These are phyloP conservation scores for Linum trigynum DNA, from an alignment of 345 rosid genomes.

Conservation along the genomic window DNA sequence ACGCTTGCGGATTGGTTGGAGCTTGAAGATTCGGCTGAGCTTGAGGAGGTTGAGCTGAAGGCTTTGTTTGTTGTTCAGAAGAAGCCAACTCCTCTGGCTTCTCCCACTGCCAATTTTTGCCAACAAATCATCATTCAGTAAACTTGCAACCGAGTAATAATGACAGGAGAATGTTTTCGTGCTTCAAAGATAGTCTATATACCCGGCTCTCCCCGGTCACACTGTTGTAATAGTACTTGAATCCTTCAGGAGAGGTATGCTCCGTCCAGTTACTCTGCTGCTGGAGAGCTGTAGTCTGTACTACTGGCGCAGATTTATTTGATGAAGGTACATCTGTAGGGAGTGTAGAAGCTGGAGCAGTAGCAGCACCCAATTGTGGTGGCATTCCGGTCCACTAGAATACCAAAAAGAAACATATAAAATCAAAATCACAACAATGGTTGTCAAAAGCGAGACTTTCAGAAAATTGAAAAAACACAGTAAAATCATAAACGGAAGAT, in stretches of 20 bases:
- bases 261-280: slow-evolving; percentile 80
- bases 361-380: slow-evolving; percentile 32
- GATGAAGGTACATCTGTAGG: slow-evolving; percentile 41
- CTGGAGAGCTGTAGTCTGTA: slow-evolving; percentile 33
- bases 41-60: slow-evolving; percentile 42
- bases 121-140: slow-evolving; percentile 13
- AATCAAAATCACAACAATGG: neutral
- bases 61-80: slow-evolving; percentile 52
- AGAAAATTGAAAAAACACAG: too few species aligned
- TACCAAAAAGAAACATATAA: neutral
- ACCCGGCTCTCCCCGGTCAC: slow-evolving; percentile 85
- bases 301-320: slow-evolving; percentile 23
- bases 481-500: too few species aligned
- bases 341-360: slow-evolving; percentile 32
- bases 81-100: slow-evolving; percentile 80
- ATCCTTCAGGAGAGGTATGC: slow-evolving; percentile 96
- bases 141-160: slow-evolving; percentile 6
- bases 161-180: slow-evolving; percentile 1
- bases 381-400: slow-evolving; percentile 55
- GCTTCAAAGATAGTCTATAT: slow-evolving; percentile 18
- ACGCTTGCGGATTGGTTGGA: slow-evolving; percentile 40
- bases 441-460: too few species aligned
- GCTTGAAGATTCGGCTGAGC: slow-evolving; percentile 39
- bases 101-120: slow-evolving; percentile 55
- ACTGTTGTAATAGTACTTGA: slow-evolving; percentile 81